Evolutionary conservation across 75 land plant species (phyloP).

Genomic region (Larix kaempferi): DNA sequence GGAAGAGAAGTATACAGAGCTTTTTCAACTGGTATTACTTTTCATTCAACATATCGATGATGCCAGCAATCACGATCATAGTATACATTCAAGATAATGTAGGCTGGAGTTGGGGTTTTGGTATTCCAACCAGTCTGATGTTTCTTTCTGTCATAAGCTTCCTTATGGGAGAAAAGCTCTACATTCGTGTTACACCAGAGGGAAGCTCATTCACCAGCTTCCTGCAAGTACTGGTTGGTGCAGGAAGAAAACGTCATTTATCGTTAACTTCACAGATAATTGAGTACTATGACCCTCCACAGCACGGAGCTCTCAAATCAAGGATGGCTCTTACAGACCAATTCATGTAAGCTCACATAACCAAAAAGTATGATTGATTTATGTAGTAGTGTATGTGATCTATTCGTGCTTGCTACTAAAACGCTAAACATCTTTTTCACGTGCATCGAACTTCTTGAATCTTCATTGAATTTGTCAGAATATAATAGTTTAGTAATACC

Average conservation of each 20-base stretch:
- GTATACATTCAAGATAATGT: conserved; percentile 60
- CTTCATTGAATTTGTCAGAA: conserved; percentile 6
- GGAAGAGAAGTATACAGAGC: conserved; percentile 50
- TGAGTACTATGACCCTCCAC: conserved; percentile 44
- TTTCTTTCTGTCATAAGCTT: conserved; percentile 33
- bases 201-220: conserved; percentile 59
- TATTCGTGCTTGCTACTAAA: no score
- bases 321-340: conserved; percentile 51
- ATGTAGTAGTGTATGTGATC: no score
- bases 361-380: not conserved
- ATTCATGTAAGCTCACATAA: not conserved
- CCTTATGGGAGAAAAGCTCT: conserved; percentile 42
- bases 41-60: conserved; percentile 34
- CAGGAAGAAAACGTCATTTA: conserved; percentile 40
- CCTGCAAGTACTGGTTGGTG: conserved; percentile 39
- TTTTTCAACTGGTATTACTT: conserved; percentile 80
- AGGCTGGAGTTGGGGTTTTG: conserved; percentile 66
- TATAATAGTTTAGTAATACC: no score
- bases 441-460: not conserved
- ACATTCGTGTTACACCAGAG: conserved; percentile 38
- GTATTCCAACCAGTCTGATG: conserved; percentile 54
- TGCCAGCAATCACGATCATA: conserved; percentile 50
- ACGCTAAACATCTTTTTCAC: no score
- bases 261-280: conserved; percentile 18
- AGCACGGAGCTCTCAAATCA: conserved; percentile 63